Base-by-base conservation (phyloP, 192 early-diverging fungal genomes). In the Allomyces javanicus region DNA sequence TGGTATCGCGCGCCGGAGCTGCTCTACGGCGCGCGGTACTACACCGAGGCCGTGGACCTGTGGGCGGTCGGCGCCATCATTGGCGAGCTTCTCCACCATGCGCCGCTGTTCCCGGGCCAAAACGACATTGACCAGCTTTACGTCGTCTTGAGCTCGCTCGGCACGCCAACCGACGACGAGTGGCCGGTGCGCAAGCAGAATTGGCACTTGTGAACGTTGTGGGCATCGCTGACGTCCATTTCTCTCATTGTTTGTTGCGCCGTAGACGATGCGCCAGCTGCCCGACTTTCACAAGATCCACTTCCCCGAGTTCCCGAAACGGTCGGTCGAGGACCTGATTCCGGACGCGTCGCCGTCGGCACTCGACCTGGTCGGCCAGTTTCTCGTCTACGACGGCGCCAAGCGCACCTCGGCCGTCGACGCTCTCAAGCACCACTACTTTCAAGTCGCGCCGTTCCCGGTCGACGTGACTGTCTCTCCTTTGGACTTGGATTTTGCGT, bases 51-150 rank as follows among this genome's bases (percentile, higher is more conserved):
- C 2, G 82, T 85, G 12, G 83, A 85, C 66, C 61, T 83, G 61
- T 85, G 83, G 83, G 79, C 83, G 4, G 72, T 81, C 19, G 83
- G 83, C 25, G 84, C 82, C 70, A 85, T 85, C 50, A 82, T 85
- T 74, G 81, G 77, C 10, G 83, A 85, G 71, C 74, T 85, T 9
- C 68, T 85, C 64, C 80, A 78, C 67, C 79, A 78, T 61, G 74
- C 74, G 14, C 83, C 83, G 22, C 62, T 85, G 44, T 85, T 85
- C 25, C 81, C 79, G 12, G 81, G 81, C 9, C 79, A 81, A 62
- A 83, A 83, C 64, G 81, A 83, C 45, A 83, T 83, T 63, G 81
- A 83, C 64, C 81, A 83, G 72, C 66, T 83, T 22, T 83, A 75
- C 65, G 74, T 77, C 50, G 81, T 83, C 22, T 67, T 77, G 44